Conservation (phyloP, 768 basidiomycete genomes). For the Auricularia sp. region DNA sequence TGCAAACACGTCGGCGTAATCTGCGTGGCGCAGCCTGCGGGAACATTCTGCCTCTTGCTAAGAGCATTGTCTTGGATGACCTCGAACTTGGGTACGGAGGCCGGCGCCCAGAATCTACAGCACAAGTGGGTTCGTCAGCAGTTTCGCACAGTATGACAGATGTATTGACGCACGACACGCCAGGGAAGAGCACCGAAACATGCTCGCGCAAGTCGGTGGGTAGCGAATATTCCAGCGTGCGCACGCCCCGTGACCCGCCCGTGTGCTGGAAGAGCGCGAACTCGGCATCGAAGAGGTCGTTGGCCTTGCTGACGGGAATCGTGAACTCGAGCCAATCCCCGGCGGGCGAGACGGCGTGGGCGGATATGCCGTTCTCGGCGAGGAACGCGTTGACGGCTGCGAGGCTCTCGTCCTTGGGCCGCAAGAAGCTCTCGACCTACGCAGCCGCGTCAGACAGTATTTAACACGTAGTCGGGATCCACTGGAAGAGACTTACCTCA, state of each 20-base stretch:
- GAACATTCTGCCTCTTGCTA: background rate
- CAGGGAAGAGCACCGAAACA: slow-evolving; percentile 9
- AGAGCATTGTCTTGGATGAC: background rate
- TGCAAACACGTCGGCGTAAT: background rate
- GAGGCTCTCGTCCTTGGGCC: slow-evolving; percentile 3
- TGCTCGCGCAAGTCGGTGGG: slow-evolving; percentile 22
- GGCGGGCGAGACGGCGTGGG: slow-evolving; percentile 3
- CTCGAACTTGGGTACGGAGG: background rate
- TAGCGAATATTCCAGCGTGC: slow-evolving; percentile 28
- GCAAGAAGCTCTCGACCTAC: slow-evolving; percentile 7
- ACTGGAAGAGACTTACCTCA: background rate
- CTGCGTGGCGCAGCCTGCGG: background rate
- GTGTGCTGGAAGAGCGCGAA: slow-evolving; percentile 25
- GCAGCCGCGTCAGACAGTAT: background rate
- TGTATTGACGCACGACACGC: background rate
- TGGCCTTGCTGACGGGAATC: slow-evolving; percentile 25
- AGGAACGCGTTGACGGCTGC: slow-evolving; percentile 7
- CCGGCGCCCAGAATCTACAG: background rate
- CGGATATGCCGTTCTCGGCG: slow-evolving; percentile 1
- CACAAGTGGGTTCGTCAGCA: background rate
- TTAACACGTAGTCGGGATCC: no score
- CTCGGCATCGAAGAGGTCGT: slow-evolving; percentile 23
- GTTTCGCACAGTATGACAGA: background rate
- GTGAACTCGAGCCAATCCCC: slow-evolving; percentile 26
- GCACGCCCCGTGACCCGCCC: slow-evolving; percentile 18